A percentile compares a stretch with the other conserved stretches of the same genome.
These are phyloP conservation scores for Zygotorulaspora danielsina DNA, from an alignment of 805 yeast species.

Conservation along the genomic window DNA sequence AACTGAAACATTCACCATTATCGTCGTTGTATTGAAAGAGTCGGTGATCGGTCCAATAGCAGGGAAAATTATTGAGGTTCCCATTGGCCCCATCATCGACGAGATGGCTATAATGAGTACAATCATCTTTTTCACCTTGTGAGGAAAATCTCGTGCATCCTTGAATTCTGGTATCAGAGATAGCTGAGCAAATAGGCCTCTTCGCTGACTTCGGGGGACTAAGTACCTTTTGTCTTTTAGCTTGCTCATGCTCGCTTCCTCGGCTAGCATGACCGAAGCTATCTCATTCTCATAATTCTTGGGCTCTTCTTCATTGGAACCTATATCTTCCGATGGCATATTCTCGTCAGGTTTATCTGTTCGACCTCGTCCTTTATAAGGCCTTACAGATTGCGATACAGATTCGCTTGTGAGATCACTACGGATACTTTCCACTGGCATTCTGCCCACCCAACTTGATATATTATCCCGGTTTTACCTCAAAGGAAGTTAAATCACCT, in stretches of 20 bases:
- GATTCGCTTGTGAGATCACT: slow-evolving; percentile 1
- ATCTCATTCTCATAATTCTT: neutral
- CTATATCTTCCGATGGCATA: neutral
- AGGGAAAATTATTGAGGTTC: slow-evolving; percentile 77
- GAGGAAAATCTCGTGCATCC: slow-evolving; percentile 64
- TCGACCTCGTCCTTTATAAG: neutral
- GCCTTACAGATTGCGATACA: neutral
- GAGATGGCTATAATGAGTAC: slow-evolving; percentile 67
- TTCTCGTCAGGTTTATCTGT: neutral
- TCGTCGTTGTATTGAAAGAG: slow-evolving; percentile 52
- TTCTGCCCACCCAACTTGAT: neutral
- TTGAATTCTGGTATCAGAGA: slow-evolving; percentile 62
- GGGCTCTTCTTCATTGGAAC: neutral
- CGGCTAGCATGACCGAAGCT: slow-evolving; percentile 1
- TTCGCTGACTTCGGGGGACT: slow-evolving; percentile 37
- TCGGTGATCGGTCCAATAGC: slow-evolving; percentile 58
- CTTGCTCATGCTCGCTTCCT: slow-evolving; percentile 1
- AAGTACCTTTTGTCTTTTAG: slow-evolving; percentile 18
- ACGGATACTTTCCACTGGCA: neutral
- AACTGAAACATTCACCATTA: slow-evolving; percentile 69
- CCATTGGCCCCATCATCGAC: slow-evolving; percentile 84
- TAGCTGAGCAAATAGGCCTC: slow-evolving; percentile 55
- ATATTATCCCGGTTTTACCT: no score
- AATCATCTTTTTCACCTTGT: slow-evolving; percentile 45
- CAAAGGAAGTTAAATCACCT: no score